Evolutionary conservation across 1,284 basidiomycete species (phyloP).

Genomic region (Anthracocystis setariae): DNA sequence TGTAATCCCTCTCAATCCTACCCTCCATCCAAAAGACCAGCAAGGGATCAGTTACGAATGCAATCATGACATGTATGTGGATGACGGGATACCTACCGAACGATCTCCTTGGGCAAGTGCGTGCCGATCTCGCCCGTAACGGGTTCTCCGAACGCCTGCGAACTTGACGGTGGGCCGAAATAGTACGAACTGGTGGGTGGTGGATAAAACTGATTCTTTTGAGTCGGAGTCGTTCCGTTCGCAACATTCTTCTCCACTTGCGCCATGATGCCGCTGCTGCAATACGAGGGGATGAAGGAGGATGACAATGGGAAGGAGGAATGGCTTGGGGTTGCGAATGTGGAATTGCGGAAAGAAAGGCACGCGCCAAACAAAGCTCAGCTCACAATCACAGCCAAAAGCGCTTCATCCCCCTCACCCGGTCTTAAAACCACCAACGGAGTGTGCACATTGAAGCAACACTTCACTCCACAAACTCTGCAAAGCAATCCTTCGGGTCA

Average conservation of each 20-base stretch:
- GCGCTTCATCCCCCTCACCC: too few species aligned
- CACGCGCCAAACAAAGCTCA: too few species aligned
- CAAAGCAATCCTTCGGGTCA: background rate
- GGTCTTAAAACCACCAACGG: too few species aligned
- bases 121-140: constrained; percentile 82
- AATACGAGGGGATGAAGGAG: background rate
- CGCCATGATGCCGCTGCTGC: constrained; percentile 1
- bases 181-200: constrained; percentile 47
- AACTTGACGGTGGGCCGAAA: constrained; percentile 42
- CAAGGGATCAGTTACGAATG: too few species aligned
- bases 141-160: constrained; percentile 77
- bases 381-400: too few species aligned
- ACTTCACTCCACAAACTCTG: background rate
- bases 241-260: background rate
- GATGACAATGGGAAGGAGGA: too few species aligned
- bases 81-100: too few species aligned
- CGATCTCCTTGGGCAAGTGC: constrained; percentile 83
- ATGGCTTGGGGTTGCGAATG: too few species aligned
- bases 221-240: background rate
- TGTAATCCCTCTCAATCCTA: constrained; percentile 82
- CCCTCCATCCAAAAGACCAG: too few species aligned
- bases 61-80: too few species aligned
- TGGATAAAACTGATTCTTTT: constrained; percentile 5
- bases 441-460: too few species aligned
- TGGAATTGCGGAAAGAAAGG: background rate